A percentile compares a stretch with the other conserved stretches of the same genome.
Conservation (phyloP, 73 alveolate genomes). For the Breviolum minutum region DNA sequence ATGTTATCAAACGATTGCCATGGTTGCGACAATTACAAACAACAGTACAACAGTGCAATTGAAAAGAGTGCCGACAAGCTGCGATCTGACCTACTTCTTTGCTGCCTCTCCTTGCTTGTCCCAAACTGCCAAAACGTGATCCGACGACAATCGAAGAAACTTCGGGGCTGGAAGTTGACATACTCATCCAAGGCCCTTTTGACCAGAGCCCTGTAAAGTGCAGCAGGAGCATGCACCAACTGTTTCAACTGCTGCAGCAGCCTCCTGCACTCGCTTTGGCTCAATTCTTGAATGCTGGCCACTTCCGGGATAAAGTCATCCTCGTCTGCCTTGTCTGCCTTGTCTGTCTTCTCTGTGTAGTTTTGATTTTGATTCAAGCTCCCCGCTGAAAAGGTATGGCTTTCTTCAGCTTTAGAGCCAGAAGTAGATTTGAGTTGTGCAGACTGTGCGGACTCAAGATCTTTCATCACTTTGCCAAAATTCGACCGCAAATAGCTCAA, state of each 20-base stretch:
- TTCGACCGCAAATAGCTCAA: neutral
- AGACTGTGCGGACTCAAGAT: neutral
- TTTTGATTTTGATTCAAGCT: neutral
- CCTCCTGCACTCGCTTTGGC: slow-evolving; percentile 45
- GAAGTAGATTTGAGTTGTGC: neutral
- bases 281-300: slow-evolving; percentile 27
- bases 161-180: slow-evolving; percentile 5
- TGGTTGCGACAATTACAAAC: neutral
- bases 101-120: neutral
- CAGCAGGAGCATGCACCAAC: slow-evolving; percentile 52
- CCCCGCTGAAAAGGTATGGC: neutral
- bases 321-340: neutral
- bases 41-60: neutral
- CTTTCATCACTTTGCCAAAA: slow-evolving; percentile 65
- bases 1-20: too few relatives aligned
- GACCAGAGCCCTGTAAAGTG: slow-evolving; percentile 50
- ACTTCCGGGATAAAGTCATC: slow-evolving; percentile 1
- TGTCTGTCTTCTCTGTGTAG: neutral
- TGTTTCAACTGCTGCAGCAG: slow-evolving; percentile 61
- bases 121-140: slow-evolving; percentile 79
- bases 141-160: slow-evolving; percentile 46
- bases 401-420: neutral
- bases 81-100: slow-evolving; percentile 41
- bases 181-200: slow-evolving; percentile 67
- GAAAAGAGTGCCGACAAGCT: neutral